Base-by-base conservation (phyloP, 78 protist genomes). In the Mastigamoeba balamuthi region DNA sequence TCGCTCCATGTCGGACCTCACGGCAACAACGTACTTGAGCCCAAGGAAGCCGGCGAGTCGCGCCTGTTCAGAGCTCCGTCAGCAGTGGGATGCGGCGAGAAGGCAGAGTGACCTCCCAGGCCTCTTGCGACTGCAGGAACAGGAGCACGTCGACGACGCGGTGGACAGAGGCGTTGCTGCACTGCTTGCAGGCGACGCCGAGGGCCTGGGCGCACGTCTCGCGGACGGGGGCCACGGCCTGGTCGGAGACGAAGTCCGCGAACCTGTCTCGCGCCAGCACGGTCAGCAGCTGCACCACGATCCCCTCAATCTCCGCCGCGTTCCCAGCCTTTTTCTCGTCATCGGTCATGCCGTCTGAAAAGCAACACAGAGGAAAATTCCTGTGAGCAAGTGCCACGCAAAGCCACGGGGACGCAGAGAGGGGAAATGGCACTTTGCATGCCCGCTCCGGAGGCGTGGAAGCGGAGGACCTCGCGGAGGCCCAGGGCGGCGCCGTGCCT, bases 211-310 rank as follows among this genome's bases (percentile, higher is more conserved):
- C 89, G n/a, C 85, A 74, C 8, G 86, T 90, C 72, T 94, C 97
- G 8, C 94, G 88, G 33, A 94, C 94, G 8, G 97, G 97, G 10
- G 95, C 94, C 1, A 88, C 90, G 8, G 78, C 90, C 86, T 75
- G 27, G 75, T 85, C 94, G 2, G 85, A 66, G 9, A 69, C 85
- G 48, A 58, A 93, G 53, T 93, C 97, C n/a, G 85, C 87, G 40
- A 93, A 93, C 8, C 93, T 68, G 52, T 93, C 97, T 4, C 88
- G 76, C 0, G 90, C 84, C 33, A 94, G 72, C 3, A 90, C 88
- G 40, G 92, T 84, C 1, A 94, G 42, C n/a, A 94, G 66, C 35
- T 94, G 86, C n/a, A 35, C 86, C 83, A 37, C 78, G 64, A 66
- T 94, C 97, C 93, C 33, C 91, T 69, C 95, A 93, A 86, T 25